Percentiles rank a stretch among this genome's conserved stretches.
phyloP scores from a whole-genome alignment of 2,329 filamentous ascomycete species.

The Geosmithia putterillii region DNA sequence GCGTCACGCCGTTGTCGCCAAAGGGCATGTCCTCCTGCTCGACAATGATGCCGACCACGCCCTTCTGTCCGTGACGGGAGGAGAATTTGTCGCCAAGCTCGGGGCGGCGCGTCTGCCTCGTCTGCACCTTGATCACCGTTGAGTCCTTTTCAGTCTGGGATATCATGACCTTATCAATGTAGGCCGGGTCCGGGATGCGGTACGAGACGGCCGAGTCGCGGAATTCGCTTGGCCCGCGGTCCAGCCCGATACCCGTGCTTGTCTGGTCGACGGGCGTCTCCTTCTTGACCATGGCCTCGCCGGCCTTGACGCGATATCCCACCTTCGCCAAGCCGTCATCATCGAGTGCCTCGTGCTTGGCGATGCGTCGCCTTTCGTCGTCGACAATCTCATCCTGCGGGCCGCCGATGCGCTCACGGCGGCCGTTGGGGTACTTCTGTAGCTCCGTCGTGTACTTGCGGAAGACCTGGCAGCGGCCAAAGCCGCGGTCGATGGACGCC shows the following conservation, averaged over 20 bases:
- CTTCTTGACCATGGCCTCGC: constrained; percentile 86
- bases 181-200: constrained; percentile 70
- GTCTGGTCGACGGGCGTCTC: constrained; percentile 69
- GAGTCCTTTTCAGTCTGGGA: constrained; percentile 80
- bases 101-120: constrained; percentile 85
- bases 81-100: constrained; percentile 98
- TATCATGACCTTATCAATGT: constrained; percentile 94
- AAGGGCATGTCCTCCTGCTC: constrained; percentile 97
- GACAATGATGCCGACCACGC: constrained; percentile 92
- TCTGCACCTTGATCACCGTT: constrained; percentile 85
- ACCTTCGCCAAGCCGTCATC: constrained; percentile 82
- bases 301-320: constrained; percentile 63
- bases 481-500: constrained; percentile 86
- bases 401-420: constrained; percentile 51
- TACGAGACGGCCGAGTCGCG: constrained; percentile 64
- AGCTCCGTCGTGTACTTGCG: constrained; percentile 82
- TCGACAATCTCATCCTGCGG: constrained; percentile 23
- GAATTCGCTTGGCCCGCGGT: constrained; percentile 49
- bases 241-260: constrained; percentile 58
- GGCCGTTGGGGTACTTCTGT: constrained; percentile 81
- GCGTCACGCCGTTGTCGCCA: constrained; percentile 78
- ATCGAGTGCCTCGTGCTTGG: constrained; percentile 64
- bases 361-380: constrained; percentile 26
- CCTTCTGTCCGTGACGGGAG: constrained; percentile 95
- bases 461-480: constrained; percentile 96